phyloP scores from a whole-genome alignment of 768 basidiomycete species.

The Mycena vulgaris region DNA sequence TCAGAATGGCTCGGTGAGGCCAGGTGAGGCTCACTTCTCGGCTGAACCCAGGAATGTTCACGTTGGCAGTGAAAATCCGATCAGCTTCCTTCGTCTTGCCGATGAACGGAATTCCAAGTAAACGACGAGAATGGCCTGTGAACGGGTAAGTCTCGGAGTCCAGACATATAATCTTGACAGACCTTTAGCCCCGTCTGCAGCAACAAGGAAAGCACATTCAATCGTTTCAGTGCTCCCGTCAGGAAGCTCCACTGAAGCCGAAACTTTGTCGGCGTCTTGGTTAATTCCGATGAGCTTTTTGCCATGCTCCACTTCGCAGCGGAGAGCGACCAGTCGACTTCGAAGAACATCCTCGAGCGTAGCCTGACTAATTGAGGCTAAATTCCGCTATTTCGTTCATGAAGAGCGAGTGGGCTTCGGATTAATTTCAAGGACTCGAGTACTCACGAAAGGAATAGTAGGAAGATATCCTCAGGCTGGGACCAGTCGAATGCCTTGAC shows the following conservation, averaged over 20 bases:
- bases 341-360: background rate
- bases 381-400: background rate
- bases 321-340: background rate
- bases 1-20: background rate
- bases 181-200: constrained; percentile 16
- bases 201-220: background rate
- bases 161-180: background rate
- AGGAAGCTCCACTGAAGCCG: background rate
- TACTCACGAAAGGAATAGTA: constrained; percentile 1
- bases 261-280: background rate
- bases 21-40: background rate
- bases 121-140: background rate
- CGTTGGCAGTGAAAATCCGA: background rate
- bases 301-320: background rate
- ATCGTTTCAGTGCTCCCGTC: background rate
- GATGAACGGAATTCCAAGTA: background rate
- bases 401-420: background rate
- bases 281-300: background rate
- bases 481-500: constrained; percentile 11
- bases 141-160: background rate
- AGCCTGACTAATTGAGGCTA: background rate
- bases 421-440: background rate
- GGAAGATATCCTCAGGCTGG: background rate
- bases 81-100: constrained; percentile 8
- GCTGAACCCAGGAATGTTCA: constrained; percentile 6